Percentiles rank a stretch among this genome's conserved stretches.
Conservation (phyloP, 1,139 yeast species). For the Saccharomyces hybrid region DNA sequence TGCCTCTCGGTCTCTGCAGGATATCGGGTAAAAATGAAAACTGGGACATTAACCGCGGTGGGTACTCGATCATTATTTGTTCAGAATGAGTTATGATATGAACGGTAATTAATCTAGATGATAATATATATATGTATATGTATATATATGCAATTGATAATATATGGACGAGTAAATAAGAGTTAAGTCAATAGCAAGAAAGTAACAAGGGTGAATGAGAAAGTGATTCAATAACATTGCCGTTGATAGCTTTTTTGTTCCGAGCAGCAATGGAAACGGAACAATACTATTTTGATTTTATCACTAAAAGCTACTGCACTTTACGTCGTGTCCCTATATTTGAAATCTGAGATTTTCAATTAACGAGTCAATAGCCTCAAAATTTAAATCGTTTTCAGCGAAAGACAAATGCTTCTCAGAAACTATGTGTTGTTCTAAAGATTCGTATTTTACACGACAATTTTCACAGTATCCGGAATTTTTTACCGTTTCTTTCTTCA, state of each 20-base stretch:
- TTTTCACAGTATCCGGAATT: slow-evolving; percentile 81
- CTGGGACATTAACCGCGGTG: not conserved
- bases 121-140: not conserved
- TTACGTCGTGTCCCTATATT: slow-evolving; percentile 10
- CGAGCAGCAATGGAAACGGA: not conserved
- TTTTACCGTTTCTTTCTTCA: slow-evolving; percentile 14
- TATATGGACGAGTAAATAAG: not conserved
- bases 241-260: not conserved
- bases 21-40: not conserved
- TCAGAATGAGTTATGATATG: not conserved
- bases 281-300: not conserved
- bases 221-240: not conserved
- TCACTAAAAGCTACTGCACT: not conserved
- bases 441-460: slow-evolving; percentile 79
- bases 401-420: slow-evolving; percentile 71
- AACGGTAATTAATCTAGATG: not conserved
- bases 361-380: slow-evolving; percentile 66
- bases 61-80: not conserved
- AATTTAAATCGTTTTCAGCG: slow-evolving; percentile 67
- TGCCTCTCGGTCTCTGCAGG: not conserved
- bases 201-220: not conserved
- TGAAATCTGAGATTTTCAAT: slow-evolving; percentile 40
- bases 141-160: not conserved
- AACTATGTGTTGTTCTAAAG: slow-evolving; percentile 66
- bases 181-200: not conserved